These are phyloP conservation scores for Fistulifera pelliculosa DNA, from an alignment of 108 stramenopile genomes.

Conservation along the genomic window DNA sequence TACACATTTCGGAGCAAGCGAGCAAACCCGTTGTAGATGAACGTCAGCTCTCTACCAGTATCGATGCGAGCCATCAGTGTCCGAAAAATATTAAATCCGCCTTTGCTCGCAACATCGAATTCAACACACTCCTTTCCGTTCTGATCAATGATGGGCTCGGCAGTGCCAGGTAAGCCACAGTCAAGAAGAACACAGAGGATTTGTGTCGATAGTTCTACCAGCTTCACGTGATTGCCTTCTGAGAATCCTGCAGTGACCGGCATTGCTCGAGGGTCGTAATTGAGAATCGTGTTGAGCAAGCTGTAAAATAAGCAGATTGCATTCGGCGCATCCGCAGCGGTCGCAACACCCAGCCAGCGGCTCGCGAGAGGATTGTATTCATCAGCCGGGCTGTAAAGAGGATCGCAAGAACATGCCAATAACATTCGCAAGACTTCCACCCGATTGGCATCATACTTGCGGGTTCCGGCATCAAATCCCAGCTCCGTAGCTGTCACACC, in stretches of 20 bases:
- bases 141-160: slow-evolving; percentile 50
- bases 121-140: slow-evolving; percentile 55
- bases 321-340: slow-evolving; percentile 88
- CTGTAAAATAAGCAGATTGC: slow-evolving; percentile 87
- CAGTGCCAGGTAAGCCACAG: slow-evolving; percentile 73
- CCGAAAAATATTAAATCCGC: slow-evolving; percentile 88
- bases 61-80: slow-evolving; percentile 75
- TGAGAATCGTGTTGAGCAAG: slow-evolving; percentile 82
- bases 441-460: slow-evolving; percentile 88
- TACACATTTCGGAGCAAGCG: slow-evolving; percentile 82
- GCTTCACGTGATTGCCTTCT: slow-evolving; percentile 47
- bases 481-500: slow-evolving; percentile 40
- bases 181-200: slow-evolving; percentile 81
- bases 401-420: slow-evolving; percentile 82
- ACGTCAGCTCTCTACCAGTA: slow-evolving; percentile 52
- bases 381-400: slow-evolving; percentile 83
- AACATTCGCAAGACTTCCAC: slow-evolving; percentile 91
- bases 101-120: slow-evolving; percentile 43
- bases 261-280: slow-evolving; percentile 77
- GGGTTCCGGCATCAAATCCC: slow-evolving; percentile 38
- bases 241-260: slow-evolving; percentile 45
- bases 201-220: slow-evolving; percentile 84
- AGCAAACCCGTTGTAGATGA: slow-evolving; percentile 82
- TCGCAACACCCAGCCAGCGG: slow-evolving; percentile 83
- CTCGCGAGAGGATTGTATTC: slow-evolving; percentile 83